Evolutionary conservation across 495 filamentous ascomycete genomes (phyloP), one percentile per base, ranked within the genome.

Genomic region (Annulohypoxylon bovei): DNA sequence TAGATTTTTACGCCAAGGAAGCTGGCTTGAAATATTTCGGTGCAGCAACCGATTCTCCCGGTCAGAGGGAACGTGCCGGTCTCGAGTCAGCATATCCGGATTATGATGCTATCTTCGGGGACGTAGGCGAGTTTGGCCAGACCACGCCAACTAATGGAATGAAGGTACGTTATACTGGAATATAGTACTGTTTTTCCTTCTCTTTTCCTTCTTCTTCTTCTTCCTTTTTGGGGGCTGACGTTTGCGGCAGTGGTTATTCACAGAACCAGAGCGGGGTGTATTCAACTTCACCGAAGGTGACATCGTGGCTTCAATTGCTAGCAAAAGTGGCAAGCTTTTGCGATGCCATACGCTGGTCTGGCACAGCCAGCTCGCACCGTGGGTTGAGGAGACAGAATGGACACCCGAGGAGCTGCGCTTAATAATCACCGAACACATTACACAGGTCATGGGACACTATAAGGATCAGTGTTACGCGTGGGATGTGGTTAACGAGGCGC

Each of bases 401-500:
- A 88, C 80, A 11, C 82, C 82, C 20, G 76, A 70, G 3, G 85
- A 84, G 1, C 82, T 91, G 0, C 80, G 79, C 6, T 73, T 78
- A n/a, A 84, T 84, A 6, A 65, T 87, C 53, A 80, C 83, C 50
- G 83, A 81, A 64, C 85, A 88, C 71, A 82, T 89, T 55, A 81
- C 81, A 4, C 77, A 79, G 18, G 82, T 83, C 11, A 83, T 81
- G 0, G 80, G 70, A 3, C 85, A 87, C 66, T 86, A 80, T 66
- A 82, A 83, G 62, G 82, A 82, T 7, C 76, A 83, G 55, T 88
- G 80, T 35, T 66, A 65, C 7, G 60, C 56, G 5, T 72, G 62
- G 88, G 89, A 92, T 70, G 90, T 93, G 0, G 82, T 91, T 18
- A 92, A 92, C 76, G 89, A 93, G 76, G 87, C 87, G 33, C 85